Conservation (phyloP, 2,329 filamentous ascomycete species). For the Fusarium buharicum region DNA sequence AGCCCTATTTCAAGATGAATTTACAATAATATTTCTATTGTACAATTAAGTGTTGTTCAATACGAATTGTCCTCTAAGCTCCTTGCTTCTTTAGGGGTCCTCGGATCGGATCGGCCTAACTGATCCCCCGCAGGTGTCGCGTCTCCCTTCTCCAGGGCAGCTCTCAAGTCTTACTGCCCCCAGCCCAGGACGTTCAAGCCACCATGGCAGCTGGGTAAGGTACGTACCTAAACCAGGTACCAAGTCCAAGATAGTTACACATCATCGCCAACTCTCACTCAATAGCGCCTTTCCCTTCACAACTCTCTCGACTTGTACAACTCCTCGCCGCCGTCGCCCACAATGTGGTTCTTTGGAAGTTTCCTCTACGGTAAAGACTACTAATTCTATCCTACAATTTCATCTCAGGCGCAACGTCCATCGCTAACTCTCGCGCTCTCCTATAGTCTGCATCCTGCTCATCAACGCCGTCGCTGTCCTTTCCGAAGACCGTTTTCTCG, state of each 20-base stretch:
- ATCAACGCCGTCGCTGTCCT: conserved; percentile 94
- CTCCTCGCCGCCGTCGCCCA: conserved; percentile 29
- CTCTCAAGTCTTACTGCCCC: neutral
- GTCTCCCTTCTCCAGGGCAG: conserved; percentile 5
- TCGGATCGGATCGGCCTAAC: conserved; percentile 49
- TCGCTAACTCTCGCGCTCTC: conserved; percentile 25
- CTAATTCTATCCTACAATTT: neutral
- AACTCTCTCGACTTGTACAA: neutral
- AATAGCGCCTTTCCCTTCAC: conserved; percentile 6
- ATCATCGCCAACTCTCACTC: conserved; percentile 31
- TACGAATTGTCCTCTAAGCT: conserved; percentile 5
- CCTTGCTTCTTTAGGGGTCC: conserved; percentile 12
- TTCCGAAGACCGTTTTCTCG: conserved; percentile 92
- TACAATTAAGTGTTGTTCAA: neutral
- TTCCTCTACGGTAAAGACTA: conserved; percentile 69
- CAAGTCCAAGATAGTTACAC: conserved; percentile 32
- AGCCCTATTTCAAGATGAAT: neutral
- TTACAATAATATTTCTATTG: conserved; percentile 3
- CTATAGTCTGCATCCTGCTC: conserved; percentile 79
- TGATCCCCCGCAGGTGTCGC: conserved; percentile 40
- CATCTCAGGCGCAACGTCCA: neutral
- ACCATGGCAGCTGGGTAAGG: conserved; percentile 23
- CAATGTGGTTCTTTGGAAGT: conserved; percentile 76
- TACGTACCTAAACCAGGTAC: conserved; percentile 19
- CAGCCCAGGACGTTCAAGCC: conserved; percentile 11